Evolutionary conservation across 768 basidiomycete species (phyloP).

Genomic region (Heimioporus sp.): DNA sequence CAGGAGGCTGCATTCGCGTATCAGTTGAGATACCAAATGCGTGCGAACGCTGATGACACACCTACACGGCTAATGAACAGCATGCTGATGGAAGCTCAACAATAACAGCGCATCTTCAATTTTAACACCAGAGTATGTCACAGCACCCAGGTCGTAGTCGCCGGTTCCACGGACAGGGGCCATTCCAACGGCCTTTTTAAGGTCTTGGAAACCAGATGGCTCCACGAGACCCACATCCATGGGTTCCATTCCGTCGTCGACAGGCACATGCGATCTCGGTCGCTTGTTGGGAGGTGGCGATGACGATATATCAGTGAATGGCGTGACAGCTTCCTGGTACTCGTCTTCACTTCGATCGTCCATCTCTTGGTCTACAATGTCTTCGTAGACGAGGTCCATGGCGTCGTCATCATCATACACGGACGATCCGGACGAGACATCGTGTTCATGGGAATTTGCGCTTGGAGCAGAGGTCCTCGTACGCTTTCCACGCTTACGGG

Average conservation of each 20-base stretch:
- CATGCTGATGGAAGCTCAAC: slow-evolving; percentile 70
- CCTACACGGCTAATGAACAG: slow-evolving; percentile 46
- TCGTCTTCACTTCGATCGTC: slow-evolving; percentile 62
- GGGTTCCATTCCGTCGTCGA: slow-evolving; percentile 28
- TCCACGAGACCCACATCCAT: slow-evolving; percentile 38
- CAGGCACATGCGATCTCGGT: slow-evolving; percentile 28
- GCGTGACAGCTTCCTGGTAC: slow-evolving; percentile 71
- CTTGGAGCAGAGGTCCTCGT: slow-evolving; percentile 39
- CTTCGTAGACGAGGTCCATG: slow-evolving; percentile 49
- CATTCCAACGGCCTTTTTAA: slow-evolving; percentile 44
- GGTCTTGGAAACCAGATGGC: slow-evolving; percentile 43
- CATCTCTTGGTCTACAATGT: slow-evolving; percentile 50
- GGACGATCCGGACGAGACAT: slow-evolving; percentile 52
- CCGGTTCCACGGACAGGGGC: slow-evolving; percentile 14
- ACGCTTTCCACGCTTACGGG: slow-evolving; percentile 67
- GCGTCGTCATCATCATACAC: slow-evolving; percentile 42
- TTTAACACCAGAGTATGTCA: slow-evolving; percentile 51
- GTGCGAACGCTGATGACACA: slow-evolving; percentile 7
- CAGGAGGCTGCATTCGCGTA: slow-evolving; percentile 9
- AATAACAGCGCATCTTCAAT: slow-evolving; percentile 75
- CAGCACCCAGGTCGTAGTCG: slow-evolving; percentile 28
- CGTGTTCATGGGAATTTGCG: slow-evolving; percentile 41
- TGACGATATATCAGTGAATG: slow-evolving; percentile 54
- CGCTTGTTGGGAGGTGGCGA: slow-evolving; percentile 35
- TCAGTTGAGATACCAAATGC: slow-evolving; percentile 4